Percentiles rank a stretch among this genome's conserved stretches.
Evolutionary conservation across 495 filamentous ascomycete genomes (phyloP).

Genomic region (Xylaria nigripes): DNA sequence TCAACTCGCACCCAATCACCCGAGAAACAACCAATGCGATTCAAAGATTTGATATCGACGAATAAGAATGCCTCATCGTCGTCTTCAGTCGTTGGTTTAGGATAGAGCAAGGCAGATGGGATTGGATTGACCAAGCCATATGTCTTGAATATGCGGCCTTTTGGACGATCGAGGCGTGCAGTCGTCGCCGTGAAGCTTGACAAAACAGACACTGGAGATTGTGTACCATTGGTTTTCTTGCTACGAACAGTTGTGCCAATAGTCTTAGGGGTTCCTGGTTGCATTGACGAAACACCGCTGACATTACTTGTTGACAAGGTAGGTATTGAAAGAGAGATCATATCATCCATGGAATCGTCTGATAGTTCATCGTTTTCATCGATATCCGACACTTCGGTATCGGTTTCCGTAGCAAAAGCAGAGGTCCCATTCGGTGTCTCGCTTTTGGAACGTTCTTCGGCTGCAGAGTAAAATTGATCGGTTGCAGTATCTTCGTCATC

Average conservation of each 20-base stretch:
- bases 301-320: slow-evolving; percentile 57
- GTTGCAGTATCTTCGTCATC: slow-evolving; percentile 73
- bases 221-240: slow-evolving; percentile 55
- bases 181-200: slow-evolving; percentile 76
- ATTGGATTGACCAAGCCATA: slow-evolving; percentile 66
- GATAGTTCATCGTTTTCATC: slow-evolving; percentile 60
- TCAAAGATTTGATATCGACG: slow-evolving; percentile 73
- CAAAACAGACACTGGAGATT: slow-evolving; percentile 75
- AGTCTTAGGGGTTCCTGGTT: slow-evolving; percentile 63
- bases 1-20: slow-evolving; percentile 95
- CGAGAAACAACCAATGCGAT: slow-evolving; percentile 90
- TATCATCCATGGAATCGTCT: slow-evolving; percentile 69
- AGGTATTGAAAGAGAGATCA: slow-evolving; percentile 77
- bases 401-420: slow-evolving; percentile 44
- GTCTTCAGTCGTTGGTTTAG: slow-evolving; percentile 63
- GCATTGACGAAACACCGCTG: slow-evolving; percentile 63
- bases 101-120: slow-evolving; percentile 71
- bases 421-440: slow-evolving; percentile 33
- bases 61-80: slow-evolving; percentile 85
- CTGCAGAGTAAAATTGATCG: slow-evolving; percentile 82
- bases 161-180: slow-evolving; percentile 54
- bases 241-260: slow-evolving; percentile 37
- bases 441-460: slow-evolving; percentile 56
- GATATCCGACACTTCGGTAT: slow-evolving; percentile 51
- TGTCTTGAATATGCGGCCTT: slow-evolving; percentile 60